phyloP scores from a whole-genome alignment of 176 grass and related monocot genomes.

The Tillandsia leiboldiana region DNA sequence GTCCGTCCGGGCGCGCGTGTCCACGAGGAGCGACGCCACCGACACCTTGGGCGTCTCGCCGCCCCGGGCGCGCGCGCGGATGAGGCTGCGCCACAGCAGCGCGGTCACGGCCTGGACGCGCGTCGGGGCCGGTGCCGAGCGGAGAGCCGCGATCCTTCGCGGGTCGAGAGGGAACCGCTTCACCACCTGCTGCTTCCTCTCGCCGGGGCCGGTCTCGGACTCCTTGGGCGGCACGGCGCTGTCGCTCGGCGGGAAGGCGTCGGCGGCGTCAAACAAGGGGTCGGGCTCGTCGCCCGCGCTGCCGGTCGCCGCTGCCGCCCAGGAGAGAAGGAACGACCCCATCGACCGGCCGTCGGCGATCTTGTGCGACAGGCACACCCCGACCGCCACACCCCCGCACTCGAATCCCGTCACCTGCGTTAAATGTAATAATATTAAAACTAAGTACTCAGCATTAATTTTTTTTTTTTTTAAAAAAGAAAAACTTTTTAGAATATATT shows the following conservation, averaged over 20 bases:
- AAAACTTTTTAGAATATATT: too few relatives aligned
- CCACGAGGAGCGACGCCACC: not conserved
- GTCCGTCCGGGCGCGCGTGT: not conserved
- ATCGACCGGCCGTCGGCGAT: not conserved
- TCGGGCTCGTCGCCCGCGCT: not conserved
- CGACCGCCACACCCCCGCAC: not conserved
- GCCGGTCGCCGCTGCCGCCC: not conserved
- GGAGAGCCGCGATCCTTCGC: not conserved
- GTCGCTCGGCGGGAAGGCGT: not conserved
- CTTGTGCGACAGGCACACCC: not conserved
- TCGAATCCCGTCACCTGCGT: not conserved
- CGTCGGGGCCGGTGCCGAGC: not conserved
- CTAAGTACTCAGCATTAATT: too few relatives aligned
- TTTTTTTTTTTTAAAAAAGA: too few relatives aligned
- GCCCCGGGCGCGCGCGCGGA: not conserved
- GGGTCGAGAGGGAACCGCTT: not conserved
- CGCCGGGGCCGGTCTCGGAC: not conserved
- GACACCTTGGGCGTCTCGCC: not conserved
- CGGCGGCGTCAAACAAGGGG: not conserved
- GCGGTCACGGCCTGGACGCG: not conserved
- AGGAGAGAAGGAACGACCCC: not conserved
- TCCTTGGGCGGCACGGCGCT: not conserved
- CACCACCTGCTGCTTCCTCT: not conserved
- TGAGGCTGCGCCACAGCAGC: not conserved
- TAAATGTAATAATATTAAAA: too few relatives aligned